Conservation (phyloP, 805 yeast genomes). For the Starmerella cellae region DNA sequence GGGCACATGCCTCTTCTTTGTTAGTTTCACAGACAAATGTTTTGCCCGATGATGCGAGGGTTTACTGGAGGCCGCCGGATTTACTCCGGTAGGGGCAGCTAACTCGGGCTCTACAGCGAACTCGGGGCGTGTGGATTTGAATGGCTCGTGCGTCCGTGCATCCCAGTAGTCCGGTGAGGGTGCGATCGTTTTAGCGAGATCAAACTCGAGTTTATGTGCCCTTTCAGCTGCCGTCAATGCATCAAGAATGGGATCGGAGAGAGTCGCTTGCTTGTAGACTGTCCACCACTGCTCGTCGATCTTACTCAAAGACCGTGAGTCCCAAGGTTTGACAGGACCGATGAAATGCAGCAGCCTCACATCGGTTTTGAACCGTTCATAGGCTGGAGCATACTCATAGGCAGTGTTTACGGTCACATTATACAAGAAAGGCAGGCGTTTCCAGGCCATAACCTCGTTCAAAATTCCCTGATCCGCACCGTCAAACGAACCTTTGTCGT, state of each 20-base stretch:
- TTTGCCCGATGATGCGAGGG: not conserved
- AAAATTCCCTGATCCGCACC: conserved; percentile 89
- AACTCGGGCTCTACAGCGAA: conserved; percentile 12
- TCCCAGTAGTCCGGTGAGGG: conserved; percentile 21
- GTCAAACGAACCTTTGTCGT: conserved; percentile 43
- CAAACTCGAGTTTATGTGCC: not conserved
- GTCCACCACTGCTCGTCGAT: not conserved
- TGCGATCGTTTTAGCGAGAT: conserved; percentile 8
- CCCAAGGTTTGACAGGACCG: conserved; percentile 32
- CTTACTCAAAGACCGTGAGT: not conserved
- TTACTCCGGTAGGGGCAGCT: conserved; percentile 4
- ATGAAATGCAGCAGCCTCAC: conserved; percentile 32
- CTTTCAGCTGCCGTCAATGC: not conserved
- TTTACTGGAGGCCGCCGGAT: not conserved
- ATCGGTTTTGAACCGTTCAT: conserved; percentile 35
- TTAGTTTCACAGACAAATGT: too few relatives aligned
- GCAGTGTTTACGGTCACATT: conserved; percentile 54
- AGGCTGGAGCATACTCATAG: conserved; percentile 66
- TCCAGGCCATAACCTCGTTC: conserved; percentile 53
- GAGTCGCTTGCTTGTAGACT: not conserved
- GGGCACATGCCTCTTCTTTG: too few relatives aligned
- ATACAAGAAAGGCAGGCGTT: conserved; percentile 60
- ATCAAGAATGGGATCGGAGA: not conserved
- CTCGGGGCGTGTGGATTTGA: conserved; percentile 13
- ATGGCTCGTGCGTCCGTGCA: conserved; percentile 18